A percentile compares a stretch with the other conserved stretches of the same genome.
Conservation (phyloP, 2,329 filamentous ascomycete species). For the Hymenoscyphus repandus region DNA sequence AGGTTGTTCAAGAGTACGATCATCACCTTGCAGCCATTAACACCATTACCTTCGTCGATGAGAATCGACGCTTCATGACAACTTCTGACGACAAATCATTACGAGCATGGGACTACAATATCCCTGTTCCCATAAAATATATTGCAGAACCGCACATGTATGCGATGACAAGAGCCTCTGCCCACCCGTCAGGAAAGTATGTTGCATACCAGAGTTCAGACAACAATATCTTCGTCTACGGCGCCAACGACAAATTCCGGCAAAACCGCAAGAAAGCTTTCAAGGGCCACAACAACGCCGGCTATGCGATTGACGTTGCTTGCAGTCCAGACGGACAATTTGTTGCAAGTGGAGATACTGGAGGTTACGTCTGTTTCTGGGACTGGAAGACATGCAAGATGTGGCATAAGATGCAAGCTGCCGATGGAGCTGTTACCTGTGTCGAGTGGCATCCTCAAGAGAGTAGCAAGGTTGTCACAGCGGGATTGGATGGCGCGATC, state of each 20-base stretch:
- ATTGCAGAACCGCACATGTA: conserved; percentile 98
- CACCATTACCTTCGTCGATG: conserved; percentile 93
- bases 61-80: conserved; percentile 92
- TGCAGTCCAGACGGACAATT: conserved; percentile 91
- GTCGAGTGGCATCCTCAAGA: conserved; percentile 97
- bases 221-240: conserved; percentile 96
- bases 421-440: conserved; percentile 76
- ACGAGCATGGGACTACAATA: conserved; percentile 96
- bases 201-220: conserved; percentile 90
- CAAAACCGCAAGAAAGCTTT: conserved; percentile 98
- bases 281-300: conserved; percentile 91
- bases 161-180: conserved; percentile 77
- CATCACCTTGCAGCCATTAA: conserved; percentile 98
- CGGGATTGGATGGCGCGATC: conserved; percentile 81
- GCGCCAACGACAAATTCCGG: conserved; percentile 88
- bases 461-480: conserved; percentile 87
- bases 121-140: conserved; percentile 97
- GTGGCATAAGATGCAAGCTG: conserved; percentile 91
- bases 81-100: conserved; percentile 96
- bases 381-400: conserved; percentile 99
- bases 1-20: conserved; percentile 94
- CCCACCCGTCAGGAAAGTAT: conserved; percentile 88
- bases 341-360: conserved; percentile 78
- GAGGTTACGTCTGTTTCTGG: conserved; percentile 91
- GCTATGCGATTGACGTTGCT: conserved; percentile 84